These are phyloP conservation scores for Suhomyces bokatorum DNA, from an alignment of 1,139 yeast species.

Conservation along the genomic window DNA sequence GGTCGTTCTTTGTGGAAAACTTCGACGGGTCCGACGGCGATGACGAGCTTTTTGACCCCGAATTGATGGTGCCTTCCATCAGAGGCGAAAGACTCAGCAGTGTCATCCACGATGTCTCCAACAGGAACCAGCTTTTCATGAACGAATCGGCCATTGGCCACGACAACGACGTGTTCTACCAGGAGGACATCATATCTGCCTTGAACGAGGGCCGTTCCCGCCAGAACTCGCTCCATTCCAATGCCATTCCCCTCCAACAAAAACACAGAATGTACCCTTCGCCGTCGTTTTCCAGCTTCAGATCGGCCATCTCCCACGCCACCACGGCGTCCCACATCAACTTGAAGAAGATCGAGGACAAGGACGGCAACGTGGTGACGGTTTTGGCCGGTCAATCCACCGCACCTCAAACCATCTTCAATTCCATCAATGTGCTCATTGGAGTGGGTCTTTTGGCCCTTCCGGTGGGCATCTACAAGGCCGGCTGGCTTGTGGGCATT, in stretches of 20 bases:
- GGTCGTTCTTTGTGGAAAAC: slow-evolving; percentile 39
- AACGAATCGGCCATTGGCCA: slow-evolving; percentile 19
- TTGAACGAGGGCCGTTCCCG: slow-evolving; percentile 34
- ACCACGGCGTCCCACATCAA: slow-evolving; percentile 57
- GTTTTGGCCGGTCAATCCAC: slow-evolving; percentile 78
- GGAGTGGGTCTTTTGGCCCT: slow-evolving; percentile 53
- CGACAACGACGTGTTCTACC: slow-evolving; percentile 41
- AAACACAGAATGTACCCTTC: slow-evolving; percentile 25
- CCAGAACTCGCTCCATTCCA: slow-evolving; percentile 20
- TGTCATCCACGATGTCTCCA: slow-evolving; percentile 41
- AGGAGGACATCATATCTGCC: slow-evolving; percentile 38
- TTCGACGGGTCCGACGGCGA: slow-evolving; percentile 26
- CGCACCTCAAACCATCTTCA: slow-evolving; percentile 51
- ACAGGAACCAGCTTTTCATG: slow-evolving; percentile 31
- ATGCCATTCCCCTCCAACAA: slow-evolving; percentile 26
- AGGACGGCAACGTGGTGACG: slow-evolving; percentile 72
- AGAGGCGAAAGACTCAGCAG: slow-evolving; percentile 66
- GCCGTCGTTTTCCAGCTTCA: slow-evolving; percentile 39
- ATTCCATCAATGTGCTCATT: slow-evolving; percentile 48
- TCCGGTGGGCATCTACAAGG: slow-evolving; percentile 48
- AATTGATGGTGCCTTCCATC: slow-evolving; percentile 64
- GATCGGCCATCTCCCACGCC: slow-evolving; percentile 37
- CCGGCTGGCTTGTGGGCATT: slow-evolving; percentile 48
- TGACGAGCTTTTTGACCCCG: slow-evolving; percentile 71
- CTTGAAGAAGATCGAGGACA: slow-evolving; percentile 66